Evolutionary conservation across 306 rosid species (phyloP).

Genomic region (Prunus davidiana): DNA sequence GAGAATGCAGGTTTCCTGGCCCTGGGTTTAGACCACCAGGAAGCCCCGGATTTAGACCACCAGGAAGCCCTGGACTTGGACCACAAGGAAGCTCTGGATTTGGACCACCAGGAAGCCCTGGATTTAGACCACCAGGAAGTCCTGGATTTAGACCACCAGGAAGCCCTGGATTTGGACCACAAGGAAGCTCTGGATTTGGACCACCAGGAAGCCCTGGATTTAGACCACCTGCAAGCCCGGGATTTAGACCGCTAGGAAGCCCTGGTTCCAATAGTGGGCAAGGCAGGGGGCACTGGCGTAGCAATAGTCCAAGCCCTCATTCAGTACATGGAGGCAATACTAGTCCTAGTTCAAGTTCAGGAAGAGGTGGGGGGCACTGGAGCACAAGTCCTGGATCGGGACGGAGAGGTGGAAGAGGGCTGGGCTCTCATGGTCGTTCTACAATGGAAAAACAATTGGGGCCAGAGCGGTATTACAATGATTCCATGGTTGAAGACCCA

Average conservation of each 20-base stretch:
- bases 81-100: not conserved
- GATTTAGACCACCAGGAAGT: not conserved
- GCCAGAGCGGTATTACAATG: conserved; percentile 40
- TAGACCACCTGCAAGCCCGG: not conserved
- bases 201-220: not conserved
- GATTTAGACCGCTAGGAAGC: conserved; percentile 15
- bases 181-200: conserved; percentile 19
- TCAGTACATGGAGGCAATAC: conserved; percentile 43
- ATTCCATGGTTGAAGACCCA: conserved; percentile 91
- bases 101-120: not conserved
- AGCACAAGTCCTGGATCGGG: conserved; percentile 41
- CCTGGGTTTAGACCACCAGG: conserved; percentile 37
- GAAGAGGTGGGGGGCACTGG: conserved; percentile 52
- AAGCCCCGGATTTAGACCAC: conserved; percentile 40
- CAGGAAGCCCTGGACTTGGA: conserved; percentile 14
- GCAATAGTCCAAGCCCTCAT: conserved; percentile 43
- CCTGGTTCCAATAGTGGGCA: conserved; percentile 32
- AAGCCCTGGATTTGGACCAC: conserved; percentile 19
- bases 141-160: not conserved
- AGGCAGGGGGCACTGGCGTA: conserved; percentile 31
- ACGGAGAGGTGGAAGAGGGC: conserved; percentile 47
- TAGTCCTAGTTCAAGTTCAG: conserved; percentile 33
- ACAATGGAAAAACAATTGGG: conserved; percentile 20
- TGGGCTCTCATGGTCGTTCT: conserved; percentile 37
- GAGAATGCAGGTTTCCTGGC: conserved; percentile 29